Evolutionary conservation across 2,329 filamentous ascomycete species (phyloP), one percentile per base, ranked within the genome.

Genomic region (Exophiala spinifera): DNA sequence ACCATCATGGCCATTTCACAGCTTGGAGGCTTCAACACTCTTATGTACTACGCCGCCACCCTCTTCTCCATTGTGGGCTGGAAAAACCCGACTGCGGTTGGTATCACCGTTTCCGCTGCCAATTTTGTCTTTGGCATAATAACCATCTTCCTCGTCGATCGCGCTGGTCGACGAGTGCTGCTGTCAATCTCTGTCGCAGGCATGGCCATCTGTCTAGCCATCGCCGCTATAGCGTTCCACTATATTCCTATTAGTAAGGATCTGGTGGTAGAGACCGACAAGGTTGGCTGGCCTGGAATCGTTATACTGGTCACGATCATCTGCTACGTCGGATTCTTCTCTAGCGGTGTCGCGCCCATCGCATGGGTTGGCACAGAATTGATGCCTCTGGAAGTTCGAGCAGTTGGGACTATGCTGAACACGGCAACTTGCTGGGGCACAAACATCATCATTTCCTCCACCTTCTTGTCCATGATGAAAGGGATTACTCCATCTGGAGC

Each of bases 321-420:
- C 70, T 63, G 90, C 8, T 96, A 95, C 70, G 91, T 95, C 2
- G 87, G 88, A 11, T 80, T 86, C 1, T 96, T 94, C 67, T 91
- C 91, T 1, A 76, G 91, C 1, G 91, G 91, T 1, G 78, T 96
- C 2, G 92, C 92, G 8, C 94, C 90, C 64, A 89, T 96, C 2
- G 91, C 92, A 0, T 96, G 92, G 92, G 91, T 95, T 79, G 90
- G 96, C 73, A 89, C 86, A 63, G 92, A 96, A 72, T 81, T 96
- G 31, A 96, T 96, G 67, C 88, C 91, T 1, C 67, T 82, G 25
- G 74, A 77, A 17, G 76, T 87, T 49, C 80, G 85, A 57, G 85
- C 82, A 69, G 72, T 83, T 15, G 81, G 83, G 25, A 85, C 82
- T 1, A 77, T 78, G 17, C 68, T 85, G 33, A 76, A 80, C 10